Conservation (phyloP, 192 early-diverging fungal genomes). For the Coemansia sp. region DNA sequence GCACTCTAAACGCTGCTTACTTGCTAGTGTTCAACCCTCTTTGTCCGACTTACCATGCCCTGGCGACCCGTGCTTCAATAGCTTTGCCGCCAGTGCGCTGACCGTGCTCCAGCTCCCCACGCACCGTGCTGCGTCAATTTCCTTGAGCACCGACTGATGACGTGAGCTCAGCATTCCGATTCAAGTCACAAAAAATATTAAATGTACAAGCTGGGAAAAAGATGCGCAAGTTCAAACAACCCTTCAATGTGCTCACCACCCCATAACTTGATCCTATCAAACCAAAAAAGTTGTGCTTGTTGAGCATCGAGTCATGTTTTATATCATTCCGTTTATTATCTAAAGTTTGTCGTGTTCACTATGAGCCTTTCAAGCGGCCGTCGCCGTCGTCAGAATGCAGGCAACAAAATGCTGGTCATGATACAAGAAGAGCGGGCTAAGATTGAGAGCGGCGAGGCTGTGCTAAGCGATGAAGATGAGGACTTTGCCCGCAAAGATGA, state of each 20-base stretch:
- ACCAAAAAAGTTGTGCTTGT: too few species aligned
- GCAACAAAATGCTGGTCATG: conserved; percentile 49
- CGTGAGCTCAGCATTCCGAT: conserved; percentile 37
- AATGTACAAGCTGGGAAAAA: background rate
- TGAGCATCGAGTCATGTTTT: too few species aligned
- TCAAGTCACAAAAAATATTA: background rate
- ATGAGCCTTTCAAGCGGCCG: conserved; percentile 1
- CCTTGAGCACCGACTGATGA: conserved; percentile 41
- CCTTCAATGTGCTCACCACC: too few species aligned
- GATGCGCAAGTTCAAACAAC: too few species aligned
- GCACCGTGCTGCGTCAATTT: conserved; percentile 55
- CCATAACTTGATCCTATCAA: too few species aligned
- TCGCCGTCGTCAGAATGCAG: conserved; percentile 49
- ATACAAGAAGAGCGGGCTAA: conserved; percentile 48
- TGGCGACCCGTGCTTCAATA: conserved; percentile 23
- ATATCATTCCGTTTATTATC: too few species aligned
- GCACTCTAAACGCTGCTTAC: too few species aligned
- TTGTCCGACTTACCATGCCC: conserved; percentile 32
- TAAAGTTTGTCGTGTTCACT: too few species aligned
- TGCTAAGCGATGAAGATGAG: conserved; percentile 45
- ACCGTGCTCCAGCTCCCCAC: conserved; percentile 42
- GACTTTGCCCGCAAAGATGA: conserved; percentile 35
- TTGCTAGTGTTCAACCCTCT: background rate
- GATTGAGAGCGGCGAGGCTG: conserved; percentile 28
- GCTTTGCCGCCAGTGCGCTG: conserved; percentile 31